Conservation (phyloP, 805 yeast genomes). For the Spathaspora gorwiae region DNA sequence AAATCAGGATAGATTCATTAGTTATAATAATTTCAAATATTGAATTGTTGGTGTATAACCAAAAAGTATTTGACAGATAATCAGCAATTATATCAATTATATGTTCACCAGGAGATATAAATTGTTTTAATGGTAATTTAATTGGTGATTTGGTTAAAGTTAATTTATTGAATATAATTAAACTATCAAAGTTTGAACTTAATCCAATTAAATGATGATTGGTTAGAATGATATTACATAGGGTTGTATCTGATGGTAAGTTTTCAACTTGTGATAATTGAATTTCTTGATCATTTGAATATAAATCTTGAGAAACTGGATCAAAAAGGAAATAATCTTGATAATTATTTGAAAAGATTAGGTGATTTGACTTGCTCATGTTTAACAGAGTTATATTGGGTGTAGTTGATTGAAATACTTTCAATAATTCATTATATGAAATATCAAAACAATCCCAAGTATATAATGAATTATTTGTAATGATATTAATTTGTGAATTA, state of each 20-base stretch:
- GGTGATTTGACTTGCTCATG: neutral
- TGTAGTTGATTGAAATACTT: slow-evolving; percentile 20
- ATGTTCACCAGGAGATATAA: slow-evolving; percentile 5
- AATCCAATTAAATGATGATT: slow-evolving; percentile 27
- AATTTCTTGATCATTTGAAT: slow-evolving; percentile 30
- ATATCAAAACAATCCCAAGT: slow-evolving; percentile 34
- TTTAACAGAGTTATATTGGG: neutral
- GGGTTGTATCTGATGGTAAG: slow-evolving; percentile 7
- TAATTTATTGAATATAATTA: slow-evolving; percentile 28
- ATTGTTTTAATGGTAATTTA: slow-evolving; percentile 5
- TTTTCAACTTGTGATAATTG: slow-evolving; percentile 13
- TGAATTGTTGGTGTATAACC: slow-evolving; percentile 62
- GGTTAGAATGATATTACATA: slow-evolving; percentile 19
- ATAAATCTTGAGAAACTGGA: slow-evolving; percentile 13
- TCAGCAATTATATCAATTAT: slow-evolving; percentile 30
- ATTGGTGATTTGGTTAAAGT: slow-evolving; percentile 11
- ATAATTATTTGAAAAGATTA: slow-evolving; percentile 13
- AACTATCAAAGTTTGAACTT: slow-evolving; percentile 9
- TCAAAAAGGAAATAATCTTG: slow-evolving; percentile 12
- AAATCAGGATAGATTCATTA: slow-evolving; percentile 68
- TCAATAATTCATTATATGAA: slow-evolving; percentile 21
- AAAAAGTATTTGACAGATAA: slow-evolving; percentile 48
- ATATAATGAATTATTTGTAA: slow-evolving; percentile 14
- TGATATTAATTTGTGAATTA: slow-evolving; percentile 19
- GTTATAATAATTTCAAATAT: slow-evolving; percentile 70